A percentile compares a stretch with the other conserved stretches of the same genome.
phyloP scores from a whole-genome alignment of 2,329 filamentous ascomycete species.

The Botrytis tulipae region DNA sequence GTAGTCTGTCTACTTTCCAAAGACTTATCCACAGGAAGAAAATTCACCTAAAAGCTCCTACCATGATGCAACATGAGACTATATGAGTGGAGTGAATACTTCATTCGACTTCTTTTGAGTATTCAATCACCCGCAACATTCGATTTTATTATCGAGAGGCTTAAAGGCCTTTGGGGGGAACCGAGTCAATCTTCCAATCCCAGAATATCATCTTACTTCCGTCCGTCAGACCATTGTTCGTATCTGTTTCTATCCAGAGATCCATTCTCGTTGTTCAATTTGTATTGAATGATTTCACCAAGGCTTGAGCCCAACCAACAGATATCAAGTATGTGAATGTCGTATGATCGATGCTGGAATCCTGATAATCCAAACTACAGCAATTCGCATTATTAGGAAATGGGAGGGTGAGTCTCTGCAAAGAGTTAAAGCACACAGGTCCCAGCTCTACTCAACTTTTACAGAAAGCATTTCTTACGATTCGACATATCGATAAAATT shows the following conservation, averaged over 20 bases:
- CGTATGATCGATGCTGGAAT: not conserved
- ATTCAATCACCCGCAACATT: not conserved
- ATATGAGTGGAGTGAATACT: not conserved
- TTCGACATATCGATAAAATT: not conserved
- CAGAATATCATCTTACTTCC: not conserved
- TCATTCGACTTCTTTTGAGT: not conserved
- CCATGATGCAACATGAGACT: not conserved
- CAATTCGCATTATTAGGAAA: not conserved
- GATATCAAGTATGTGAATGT: not conserved
- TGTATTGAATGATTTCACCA: not conserved
- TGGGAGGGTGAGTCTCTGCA: too few species aligned
- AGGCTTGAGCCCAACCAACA: not conserved
- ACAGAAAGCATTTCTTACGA: not conserved
- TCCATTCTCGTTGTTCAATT: not conserved
- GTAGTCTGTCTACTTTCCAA: not conserved
- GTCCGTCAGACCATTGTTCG: not conserved
- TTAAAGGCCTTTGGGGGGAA: not conserved
- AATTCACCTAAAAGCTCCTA: not conserved
- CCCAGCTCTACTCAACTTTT: rapidly evolving
- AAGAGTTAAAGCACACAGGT: not conserved
- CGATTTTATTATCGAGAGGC: not conserved
- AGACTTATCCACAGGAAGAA: not conserved
- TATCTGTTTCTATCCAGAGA: not conserved
- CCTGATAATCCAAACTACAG: not conserved
- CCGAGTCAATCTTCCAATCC: not conserved